Evolutionary conservation across 2,329 filamentous ascomycete species (phyloP), one percentile per base, ranked within the genome.

Genomic region (Stachybotrys elegans): DNA sequence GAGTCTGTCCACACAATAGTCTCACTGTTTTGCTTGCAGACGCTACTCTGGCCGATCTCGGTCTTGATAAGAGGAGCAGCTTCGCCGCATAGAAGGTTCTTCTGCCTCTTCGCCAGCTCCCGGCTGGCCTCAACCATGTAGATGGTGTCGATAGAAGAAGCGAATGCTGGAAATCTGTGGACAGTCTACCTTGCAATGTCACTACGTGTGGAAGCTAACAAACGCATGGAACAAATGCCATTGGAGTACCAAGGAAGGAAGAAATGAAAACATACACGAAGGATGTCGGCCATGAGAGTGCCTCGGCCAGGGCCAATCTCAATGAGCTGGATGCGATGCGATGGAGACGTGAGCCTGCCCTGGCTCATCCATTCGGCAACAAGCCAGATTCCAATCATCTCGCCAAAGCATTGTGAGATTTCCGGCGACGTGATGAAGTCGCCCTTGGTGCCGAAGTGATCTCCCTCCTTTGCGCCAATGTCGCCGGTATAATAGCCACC

Each of bases 381-480:
- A 49, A 95, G 84, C 93, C 93, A 98, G 55, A 98, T 80, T 5
- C 89, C 93, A 45, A 97, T 75, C 22, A 98, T 75, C 68, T 98
- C 93, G 20, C 93, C 93, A 67, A 98, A 98, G 12, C 97, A 79
- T 62, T 97, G 93, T 1, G 91, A 96, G 56, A 98, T 97, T 66
- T 98, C 93, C 0, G 93, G 93, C 0, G 91, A 96, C 0, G 93
- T 98, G 42, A 97, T 85, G 60, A 98, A 98, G 66, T 98, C 93
- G 21, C 93, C 93, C 58, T 88, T 87, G 44, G 79, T 72, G n/a
- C 93, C 93, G 56, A 98, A 98, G 51, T 92, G 91, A 59, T 96
- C 91, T 38, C 83, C 79, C 17, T 78, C 83, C 47, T 80, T 68
- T n/a, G n/a, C n/a, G 8, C 76, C 75, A 35, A 84, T 76, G 20